Evolutionary conservation across 2,329 filamentous ascomycete species (phyloP), one percentile per base, ranked within the genome.

Genomic region (Xylariaceae sp.): DNA sequence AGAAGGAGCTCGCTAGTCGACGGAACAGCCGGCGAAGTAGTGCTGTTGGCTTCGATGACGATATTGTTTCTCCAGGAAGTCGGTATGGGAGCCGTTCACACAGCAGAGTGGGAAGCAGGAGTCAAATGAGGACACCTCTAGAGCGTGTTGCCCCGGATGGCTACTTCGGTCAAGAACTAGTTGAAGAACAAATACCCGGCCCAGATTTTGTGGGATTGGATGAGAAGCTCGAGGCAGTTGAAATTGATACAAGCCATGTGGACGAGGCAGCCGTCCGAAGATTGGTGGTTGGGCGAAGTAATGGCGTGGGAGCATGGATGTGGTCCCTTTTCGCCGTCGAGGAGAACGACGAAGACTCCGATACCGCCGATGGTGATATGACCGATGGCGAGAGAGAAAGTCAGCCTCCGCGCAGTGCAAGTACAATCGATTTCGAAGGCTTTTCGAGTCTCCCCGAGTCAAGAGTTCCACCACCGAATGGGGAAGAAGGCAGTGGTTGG

Each of bases 181-280:
- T 23, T 39, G 60, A 65, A 11, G 60, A 68, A 15, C 58, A 72
- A 44, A 69, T 76, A 2, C 68, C 75, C 0, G 83, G 81, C 1
- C 84, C 85, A 0, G 84, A 86, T 64, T 87, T 87, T 67, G 79
- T 87, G 54, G 78, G 84, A 62, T 74, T 84, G 2, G 82, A 86
- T 62, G 82, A 85, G 63, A 78, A 77, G 62, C 73, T 84, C 5
- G 83, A 83, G 63, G 75, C 79, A 26, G 72, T 80, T n/a, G 77
- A 81, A 46, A 67, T 73, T 35, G 80, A 84, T 44, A 76, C 75
- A 6, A 73, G 69, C 16, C 72, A 79, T 27, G 79, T 81, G 8
- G 85, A 87, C 53, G 85, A 87, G 62, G 82, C 78, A 10, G 73
- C 81, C 13, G 76, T 87, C 9, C 78, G 80, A 50, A 76, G 78